A percentile compares a stretch with the other conserved stretches of the same genome.
Evolutionary conservation across 768 basidiomycete genomes (phyloP).

Genomic region (Crepidotus variabilis): DNA sequence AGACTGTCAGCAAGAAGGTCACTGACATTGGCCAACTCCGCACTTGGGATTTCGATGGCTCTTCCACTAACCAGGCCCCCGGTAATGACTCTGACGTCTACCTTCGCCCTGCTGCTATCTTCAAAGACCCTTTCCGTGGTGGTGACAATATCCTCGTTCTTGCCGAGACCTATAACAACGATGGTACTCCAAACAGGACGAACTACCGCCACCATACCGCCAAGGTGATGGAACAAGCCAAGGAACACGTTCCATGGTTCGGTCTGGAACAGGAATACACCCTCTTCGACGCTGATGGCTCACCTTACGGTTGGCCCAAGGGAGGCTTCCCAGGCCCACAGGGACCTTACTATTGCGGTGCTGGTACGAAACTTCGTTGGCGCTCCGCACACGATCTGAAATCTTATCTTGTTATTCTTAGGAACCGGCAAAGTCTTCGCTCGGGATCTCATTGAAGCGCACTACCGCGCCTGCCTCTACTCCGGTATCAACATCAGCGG

Average conservation of each 20-base stretch:
- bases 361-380: slow-evolving; percentile 53
- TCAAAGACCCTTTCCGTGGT: slow-evolving; percentile 99
- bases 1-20: slow-evolving; percentile 88
- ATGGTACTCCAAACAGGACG: slow-evolving; percentile 95
- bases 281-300: slow-evolving; percentile 88
- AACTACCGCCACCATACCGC: slow-evolving; percentile 93
- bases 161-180: slow-evolving; percentile 97
- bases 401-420: slow-evolving; percentile 28
- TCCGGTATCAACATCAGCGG: slow-evolving; percentile 97
- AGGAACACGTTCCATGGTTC: slow-evolving; percentile 86
- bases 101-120: slow-evolving; percentile 94
- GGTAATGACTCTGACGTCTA: slow-evolving; percentile 96
- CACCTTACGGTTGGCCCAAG: slow-evolving; percentile 95
- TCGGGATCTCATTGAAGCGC: slow-evolving; percentile 97
- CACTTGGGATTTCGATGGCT: slow-evolving; percentile 99
- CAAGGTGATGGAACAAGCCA: slow-evolving; percentile 94
- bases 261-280: slow-evolving; percentile 99
- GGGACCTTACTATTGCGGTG: slow-evolving; percentile 99
- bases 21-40: slow-evolving; percentile 89
- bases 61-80: slow-evolving; percentile 95
- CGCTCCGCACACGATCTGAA: background rate
- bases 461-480: slow-evolving; percentile 96
- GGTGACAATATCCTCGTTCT: slow-evolving; percentile 98
- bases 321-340: slow-evolving; percentile 99
- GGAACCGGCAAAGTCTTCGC: slow-evolving; percentile 97